Conservation (phyloP, 176 grass and related monocot genomes). For the Musa itinerans region DNA sequence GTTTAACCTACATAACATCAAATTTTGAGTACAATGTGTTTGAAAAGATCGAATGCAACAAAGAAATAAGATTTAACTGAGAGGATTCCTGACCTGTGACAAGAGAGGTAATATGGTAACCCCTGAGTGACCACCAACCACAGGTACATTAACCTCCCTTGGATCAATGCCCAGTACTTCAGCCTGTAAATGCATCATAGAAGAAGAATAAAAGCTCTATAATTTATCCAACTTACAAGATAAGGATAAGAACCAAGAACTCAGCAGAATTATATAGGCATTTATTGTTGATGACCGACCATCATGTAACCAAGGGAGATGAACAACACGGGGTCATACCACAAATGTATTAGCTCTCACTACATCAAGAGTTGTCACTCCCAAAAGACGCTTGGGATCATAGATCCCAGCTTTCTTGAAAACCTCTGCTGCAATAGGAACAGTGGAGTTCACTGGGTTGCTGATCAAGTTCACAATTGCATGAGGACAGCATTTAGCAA, state of each 20-base stretch:
- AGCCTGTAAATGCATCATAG: slow-evolving; percentile 25
- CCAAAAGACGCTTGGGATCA: slow-evolving; percentile 61
- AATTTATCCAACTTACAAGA: background rate
- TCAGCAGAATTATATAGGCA: too few relatives aligned
- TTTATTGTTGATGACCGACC: too few relatives aligned
- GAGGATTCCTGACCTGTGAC: slow-evolving; percentile 47
- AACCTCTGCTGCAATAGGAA: slow-evolving; percentile 78
- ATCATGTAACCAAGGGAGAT: background rate
- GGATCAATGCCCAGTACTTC: slow-evolving; percentile 80
- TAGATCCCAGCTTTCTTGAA: slow-evolving; percentile 85
- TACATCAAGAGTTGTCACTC: slow-evolving; percentile 91
- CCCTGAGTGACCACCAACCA: slow-evolving; percentile 78
- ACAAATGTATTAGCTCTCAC: slow-evolving; percentile 96
- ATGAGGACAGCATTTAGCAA: slow-evolving; percentile 67
- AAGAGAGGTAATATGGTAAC: slow-evolving; percentile 80
- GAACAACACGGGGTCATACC: slow-evolving; percentile 28
- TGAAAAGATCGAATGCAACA: background rate
- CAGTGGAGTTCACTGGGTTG: slow-evolving; percentile 89
- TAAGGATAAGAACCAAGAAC: background rate
- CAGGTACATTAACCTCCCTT: slow-evolving; percentile 74
- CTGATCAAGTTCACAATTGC: slow-evolving; percentile 89
- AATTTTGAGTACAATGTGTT: too few relatives aligned
- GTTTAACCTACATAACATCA: slow-evolving; percentile 38
- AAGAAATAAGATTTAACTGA: background rate
- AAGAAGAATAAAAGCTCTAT: background rate